Conservation (phyloP, 306 rosid genomes). For the Pyrus pyrifolia region DNA sequence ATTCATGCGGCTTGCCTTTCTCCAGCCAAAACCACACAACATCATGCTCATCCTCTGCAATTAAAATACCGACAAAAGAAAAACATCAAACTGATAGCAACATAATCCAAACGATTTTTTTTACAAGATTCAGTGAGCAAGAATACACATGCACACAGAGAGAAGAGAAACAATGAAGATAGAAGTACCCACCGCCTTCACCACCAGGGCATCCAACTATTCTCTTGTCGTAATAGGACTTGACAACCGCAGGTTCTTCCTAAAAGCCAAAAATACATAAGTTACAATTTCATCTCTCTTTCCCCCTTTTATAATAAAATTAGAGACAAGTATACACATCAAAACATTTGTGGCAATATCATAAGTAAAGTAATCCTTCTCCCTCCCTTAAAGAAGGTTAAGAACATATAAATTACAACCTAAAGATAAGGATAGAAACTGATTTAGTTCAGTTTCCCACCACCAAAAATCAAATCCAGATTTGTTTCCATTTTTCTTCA, state of each 20-base stretch:
- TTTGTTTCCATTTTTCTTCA: not conserved
- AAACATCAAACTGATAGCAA: conserved; percentile 1
- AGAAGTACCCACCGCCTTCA: conserved; percentile 70
- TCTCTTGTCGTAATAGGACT: conserved; percentile 76
- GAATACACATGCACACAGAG: not conserved
- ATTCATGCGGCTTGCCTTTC: conserved; percentile 80
- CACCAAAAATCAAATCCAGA: not conserved
- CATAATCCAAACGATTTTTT: not conserved
- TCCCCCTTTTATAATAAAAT: not conserved
- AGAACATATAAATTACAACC: not conserved
- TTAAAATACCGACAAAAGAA: conserved; percentile 10
- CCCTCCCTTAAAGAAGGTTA: not conserved
- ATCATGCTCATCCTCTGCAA: conserved; percentile 95
- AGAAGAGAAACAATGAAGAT: conserved; percentile 2
- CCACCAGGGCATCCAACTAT: conserved; percentile 97
- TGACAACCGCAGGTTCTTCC: conserved; percentile 83
- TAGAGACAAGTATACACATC: not conserved
- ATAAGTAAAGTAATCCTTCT: not conserved
- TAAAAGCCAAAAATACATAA: conserved; percentile 19
- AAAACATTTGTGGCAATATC: not conserved
- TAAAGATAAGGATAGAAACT: not conserved
- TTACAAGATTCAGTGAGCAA: conserved; percentile 2
- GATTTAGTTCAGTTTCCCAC: not conserved
- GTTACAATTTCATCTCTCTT: not conserved
- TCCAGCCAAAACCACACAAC: conserved; percentile 99